Conservation (phyloP, 495 filamentous ascomycete genomes). For the Penicillium dipodomyicola region DNA sequence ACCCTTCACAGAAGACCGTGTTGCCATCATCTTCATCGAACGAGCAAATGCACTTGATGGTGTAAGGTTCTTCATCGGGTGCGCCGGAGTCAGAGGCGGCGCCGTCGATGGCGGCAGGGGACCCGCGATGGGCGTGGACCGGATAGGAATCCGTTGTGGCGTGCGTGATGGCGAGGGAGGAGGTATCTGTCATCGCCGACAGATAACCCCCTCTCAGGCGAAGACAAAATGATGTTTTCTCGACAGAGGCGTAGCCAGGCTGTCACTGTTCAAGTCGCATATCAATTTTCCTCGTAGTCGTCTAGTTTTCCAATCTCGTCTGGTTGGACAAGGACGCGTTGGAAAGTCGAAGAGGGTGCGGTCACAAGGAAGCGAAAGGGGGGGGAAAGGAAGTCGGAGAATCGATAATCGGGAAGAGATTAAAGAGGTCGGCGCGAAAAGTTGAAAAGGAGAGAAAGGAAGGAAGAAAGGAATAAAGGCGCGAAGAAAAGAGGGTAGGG, state of each 20-base stretch:
- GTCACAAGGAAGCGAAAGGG: conserved; percentile 27
- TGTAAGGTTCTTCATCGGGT: conserved; percentile 79
- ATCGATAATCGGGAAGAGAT: conserved; percentile 18
- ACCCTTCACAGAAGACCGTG: conserved; percentile 93
- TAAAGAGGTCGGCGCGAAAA: conserved; percentile 24
- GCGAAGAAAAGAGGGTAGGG: conserved; percentile 29
- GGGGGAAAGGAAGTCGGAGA: conserved; percentile 31
- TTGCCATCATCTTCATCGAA: conserved; percentile 93
- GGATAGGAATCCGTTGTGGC: conserved; percentile 62
- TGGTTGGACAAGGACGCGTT: conserved; percentile 8
- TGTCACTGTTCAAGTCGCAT: conserved; percentile 39
- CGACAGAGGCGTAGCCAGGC: conserved; percentile 24
- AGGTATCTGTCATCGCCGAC: conserved; percentile 91
- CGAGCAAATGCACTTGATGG: conserved; percentile 96
- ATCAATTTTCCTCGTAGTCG: conserved; percentile 21
- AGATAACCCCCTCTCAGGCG: conserved; percentile 56
- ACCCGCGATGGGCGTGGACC: conserved; percentile 55
- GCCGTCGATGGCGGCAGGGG: conserved; percentile 53
- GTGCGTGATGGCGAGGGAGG: conserved; percentile 59
- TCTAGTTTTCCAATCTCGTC: conserved; percentile 2
- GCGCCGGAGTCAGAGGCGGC: conserved; percentile 52
- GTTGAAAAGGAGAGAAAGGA: conserved; percentile 28
- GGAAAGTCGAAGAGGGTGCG: conserved; percentile 13
- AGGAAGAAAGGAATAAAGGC: conserved; percentile 28
- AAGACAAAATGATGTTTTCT: conserved; percentile 27